phyloP scores from a whole-genome alignment of 192 early-diverging fungal species.

The Spizellomyces punctatus region DNA sequence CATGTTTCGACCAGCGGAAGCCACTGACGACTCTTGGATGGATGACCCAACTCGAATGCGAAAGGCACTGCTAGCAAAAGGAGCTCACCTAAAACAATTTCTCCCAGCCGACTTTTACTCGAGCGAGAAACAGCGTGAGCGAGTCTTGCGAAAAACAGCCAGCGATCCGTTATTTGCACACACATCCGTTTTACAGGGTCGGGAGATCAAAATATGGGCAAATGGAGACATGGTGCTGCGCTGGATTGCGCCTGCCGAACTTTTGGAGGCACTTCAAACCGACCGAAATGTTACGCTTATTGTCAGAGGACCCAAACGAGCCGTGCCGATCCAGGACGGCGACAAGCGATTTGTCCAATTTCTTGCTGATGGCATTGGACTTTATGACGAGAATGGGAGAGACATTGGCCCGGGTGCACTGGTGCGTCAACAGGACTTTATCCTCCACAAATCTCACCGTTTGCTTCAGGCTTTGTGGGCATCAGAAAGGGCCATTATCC shows the following conservation, averaged over 20 bases:
- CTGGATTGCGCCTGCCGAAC: no score
- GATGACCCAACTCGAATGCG: neutral
- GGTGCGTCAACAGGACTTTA: no score
- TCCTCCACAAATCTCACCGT: no score
- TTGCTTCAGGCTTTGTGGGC: no score
- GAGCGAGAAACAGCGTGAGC: neutral
- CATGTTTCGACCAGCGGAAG: neutral
- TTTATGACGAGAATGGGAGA: neutral
- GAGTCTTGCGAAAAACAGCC: neutral
- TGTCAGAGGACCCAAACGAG: neutral
- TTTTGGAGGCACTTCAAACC: neutral
- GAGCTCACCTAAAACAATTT: neutral
- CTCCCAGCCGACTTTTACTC: neutral
- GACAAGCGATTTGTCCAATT: neutral
- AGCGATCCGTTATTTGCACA: neutral
- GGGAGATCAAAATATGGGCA: neutral
- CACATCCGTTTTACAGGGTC: neutral
- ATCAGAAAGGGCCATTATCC: no score
- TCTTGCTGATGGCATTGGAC: neutral
- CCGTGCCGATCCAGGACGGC: neutral
- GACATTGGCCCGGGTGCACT: neutral
- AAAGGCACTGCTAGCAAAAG: slow-evolving; percentile 1
- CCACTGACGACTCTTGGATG: neutral
- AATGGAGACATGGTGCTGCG: neutral
- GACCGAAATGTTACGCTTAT: neutral